A percentile compares a stretch with the other conserved stretches of the same genome.
Conservation (phyloP, 2,329 filamentous ascomycete genomes). For the Fonsecaea monophora region DNA sequence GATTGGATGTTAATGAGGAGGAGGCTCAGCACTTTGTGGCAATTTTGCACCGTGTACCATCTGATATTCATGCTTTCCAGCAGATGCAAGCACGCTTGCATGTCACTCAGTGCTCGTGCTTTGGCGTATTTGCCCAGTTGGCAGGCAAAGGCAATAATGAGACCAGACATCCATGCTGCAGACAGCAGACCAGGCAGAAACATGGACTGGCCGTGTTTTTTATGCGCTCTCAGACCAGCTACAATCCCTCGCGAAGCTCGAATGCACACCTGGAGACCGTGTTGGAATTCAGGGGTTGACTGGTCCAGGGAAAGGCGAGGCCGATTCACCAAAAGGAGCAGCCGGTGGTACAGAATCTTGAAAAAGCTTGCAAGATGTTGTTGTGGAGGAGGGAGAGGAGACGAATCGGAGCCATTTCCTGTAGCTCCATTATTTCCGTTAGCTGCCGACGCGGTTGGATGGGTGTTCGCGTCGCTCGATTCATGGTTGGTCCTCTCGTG, state of each 20-base stretch:
- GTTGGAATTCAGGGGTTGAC: constrained; percentile 49
- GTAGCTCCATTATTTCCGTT: constrained; percentile 10
- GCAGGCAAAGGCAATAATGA: constrained; percentile 52
- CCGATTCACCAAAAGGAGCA: constrained; percentile 50
- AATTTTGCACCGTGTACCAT: constrained; percentile 52
- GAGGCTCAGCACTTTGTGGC: constrained; percentile 47
- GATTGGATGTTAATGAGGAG: constrained; percentile 46
- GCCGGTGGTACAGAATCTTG: constrained; percentile 51
- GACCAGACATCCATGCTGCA: constrained; percentile 51
- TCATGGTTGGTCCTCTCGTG: constrained; percentile 10
- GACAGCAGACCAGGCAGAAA: constrained; percentile 51
- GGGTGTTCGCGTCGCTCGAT: constrained; percentile 5
- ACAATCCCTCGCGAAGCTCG: constrained; percentile 49
- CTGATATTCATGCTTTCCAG: constrained; percentile 47
- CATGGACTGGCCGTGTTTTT: constrained; percentile 45
- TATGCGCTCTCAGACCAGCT: constrained; percentile 46
- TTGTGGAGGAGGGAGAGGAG: constrained; percentile 22
- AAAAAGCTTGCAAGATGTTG: constrained; percentile 46
- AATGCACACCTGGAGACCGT: constrained; percentile 51
- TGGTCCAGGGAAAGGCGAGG: constrained; percentile 49
- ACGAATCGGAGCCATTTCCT: background rate
- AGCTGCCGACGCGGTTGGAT: constrained; percentile 3
- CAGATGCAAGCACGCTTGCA: constrained; percentile 45
- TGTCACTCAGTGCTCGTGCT: constrained; percentile 47
- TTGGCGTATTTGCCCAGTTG: constrained; percentile 50